Evolutionary conservation across 306 rosid genomes (phyloP), one percentile per base, ranked within the genome.

Genomic region (Lathyrus oleraceus): DNA sequence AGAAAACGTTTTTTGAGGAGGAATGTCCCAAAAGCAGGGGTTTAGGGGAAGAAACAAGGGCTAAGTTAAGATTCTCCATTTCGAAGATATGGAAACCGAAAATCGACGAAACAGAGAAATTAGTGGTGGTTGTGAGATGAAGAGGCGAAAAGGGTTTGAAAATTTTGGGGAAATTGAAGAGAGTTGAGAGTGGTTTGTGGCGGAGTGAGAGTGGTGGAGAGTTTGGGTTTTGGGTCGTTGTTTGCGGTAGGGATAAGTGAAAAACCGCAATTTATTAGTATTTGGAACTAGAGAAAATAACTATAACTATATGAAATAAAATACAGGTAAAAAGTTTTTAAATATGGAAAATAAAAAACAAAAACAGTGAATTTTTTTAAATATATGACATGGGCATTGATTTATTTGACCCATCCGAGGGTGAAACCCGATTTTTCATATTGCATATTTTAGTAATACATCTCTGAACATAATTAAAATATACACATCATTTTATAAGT

Each of bases 51-150:
- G 87, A 76, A 4, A 77, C 59, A 16, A 83, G 76, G 61, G 78
- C 76, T 58, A 83, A 40, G 64, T 77, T 77, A 64, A 83, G 80
- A 43, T 79, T 83, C 66, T 80, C 87, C 87, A 83, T 83, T 56
- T 71, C 14, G 58, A 67, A 61, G 32, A 49, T 28, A 57, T 19
- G 66, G 42, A 63, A 56, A 49, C 57, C 36, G 21, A 49, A 16
- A 75, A 61, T 5, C 2, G 36, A 66, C 7, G 20, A 20, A 69
- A 39, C 0, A 16, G 52, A 59, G 43, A 17, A 40, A 21, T 53
- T 59, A 43, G 61, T 12, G 35, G 32, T 28, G 32, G 32, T 28
- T 28, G 69, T 43, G 62, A 51, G 44, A 13, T 65, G 11, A 17
- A 4, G 20, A 65, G 53, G 72, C 1, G 2, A 63, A 28, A 20